Evolutionary conservation across 169 alveolate species (phyloP).

Genomic region (Plasmodium malariae): DNA sequence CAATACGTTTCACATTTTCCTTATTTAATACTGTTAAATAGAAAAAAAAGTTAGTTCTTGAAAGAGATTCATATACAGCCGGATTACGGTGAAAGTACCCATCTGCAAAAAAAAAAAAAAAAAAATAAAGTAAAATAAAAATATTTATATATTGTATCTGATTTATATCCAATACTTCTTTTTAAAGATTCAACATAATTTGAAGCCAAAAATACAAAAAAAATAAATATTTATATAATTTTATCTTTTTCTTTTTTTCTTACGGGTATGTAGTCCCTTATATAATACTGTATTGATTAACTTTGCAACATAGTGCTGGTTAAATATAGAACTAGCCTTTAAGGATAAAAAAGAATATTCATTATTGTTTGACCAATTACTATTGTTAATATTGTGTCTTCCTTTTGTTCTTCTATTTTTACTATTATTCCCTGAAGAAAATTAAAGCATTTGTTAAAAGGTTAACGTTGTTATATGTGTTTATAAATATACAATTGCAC

Average conservation of each 20-base stretch:
- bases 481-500: not conserved
- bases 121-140: not conserved
- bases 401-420: slow-evolving; percentile 28
- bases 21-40: slow-evolving; percentile 36
- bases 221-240: not conserved
- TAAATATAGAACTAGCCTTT: slow-evolving; percentile 73
- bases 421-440: slow-evolving; percentile 10
- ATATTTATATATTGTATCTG: not conserved
- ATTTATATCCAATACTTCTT: not conserved
- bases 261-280: slow-evolving; percentile 62
- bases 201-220: not conserved
- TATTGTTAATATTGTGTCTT: slow-evolving; percentile 10
- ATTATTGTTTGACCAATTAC: slow-evolving; percentile 11
- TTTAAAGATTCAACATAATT: not conserved
- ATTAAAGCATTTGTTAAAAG: not conserved
- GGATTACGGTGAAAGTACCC: slow-evolving; percentile 45
- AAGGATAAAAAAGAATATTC: slow-evolving; percentile 67
- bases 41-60: slow-evolving; percentile 66
- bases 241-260: not conserved
- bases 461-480: not conserved
- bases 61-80: slow-evolving; percentile 69
- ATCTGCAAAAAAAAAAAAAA: slow-evolving; percentile 41
- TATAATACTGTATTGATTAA: slow-evolving; percentile 41
- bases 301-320: slow-evolving; percentile 56
- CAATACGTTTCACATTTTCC: slow-evolving; percentile 42